Conservation (phyloP, 1,284 basidiomycete species). For the Leucoagaricus sp. region DNA sequence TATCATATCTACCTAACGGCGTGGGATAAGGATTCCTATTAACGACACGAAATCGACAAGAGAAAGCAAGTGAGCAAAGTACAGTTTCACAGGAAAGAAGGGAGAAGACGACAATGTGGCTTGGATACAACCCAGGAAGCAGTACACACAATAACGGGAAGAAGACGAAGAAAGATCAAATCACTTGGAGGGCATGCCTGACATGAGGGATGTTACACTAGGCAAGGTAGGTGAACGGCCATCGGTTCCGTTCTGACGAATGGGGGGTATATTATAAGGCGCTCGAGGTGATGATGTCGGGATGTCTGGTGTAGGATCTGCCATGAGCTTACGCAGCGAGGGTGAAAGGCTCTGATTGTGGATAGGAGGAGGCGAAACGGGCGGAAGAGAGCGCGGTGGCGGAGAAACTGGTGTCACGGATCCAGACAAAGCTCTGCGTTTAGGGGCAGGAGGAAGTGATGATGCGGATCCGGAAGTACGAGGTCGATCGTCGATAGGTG, state of each 20-base stretch:
- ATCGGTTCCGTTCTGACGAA: constrained; percentile 25
- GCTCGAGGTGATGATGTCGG: constrained; percentile 29
- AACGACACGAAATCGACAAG: constrained; percentile 8
- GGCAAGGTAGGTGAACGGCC: constrained; percentile 30
- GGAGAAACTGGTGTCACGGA: constrained; percentile 14
- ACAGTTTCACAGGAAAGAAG: not conserved
- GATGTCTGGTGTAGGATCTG: constrained; percentile 30
- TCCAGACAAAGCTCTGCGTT: constrained; percentile 10
- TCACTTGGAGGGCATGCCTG: constrained; percentile 11
- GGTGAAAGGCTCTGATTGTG: constrained; percentile 36
- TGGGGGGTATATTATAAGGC: constrained; percentile 25
- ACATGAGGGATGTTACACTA: constrained; percentile 28
- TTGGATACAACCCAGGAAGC: not conserved
- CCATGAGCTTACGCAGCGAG: constrained; percentile 36
- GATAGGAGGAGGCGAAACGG: constrained; percentile 21
- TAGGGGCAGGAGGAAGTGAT: constrained; percentile 9
- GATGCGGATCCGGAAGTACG: constrained; percentile 8
- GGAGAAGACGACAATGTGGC: no score
- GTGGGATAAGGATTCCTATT: constrained; percentile 15
- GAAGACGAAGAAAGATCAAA: not conserved
- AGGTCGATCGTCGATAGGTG: constrained; percentile 18
- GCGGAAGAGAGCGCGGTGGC: constrained; percentile 10
- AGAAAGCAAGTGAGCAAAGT: constrained; percentile 8
- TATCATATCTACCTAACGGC: constrained; percentile 4
- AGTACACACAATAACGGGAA: not conserved